phyloP scores from a whole-genome alignment of 176 grass and related monocot species.

The Raddia guianensis region DNA sequence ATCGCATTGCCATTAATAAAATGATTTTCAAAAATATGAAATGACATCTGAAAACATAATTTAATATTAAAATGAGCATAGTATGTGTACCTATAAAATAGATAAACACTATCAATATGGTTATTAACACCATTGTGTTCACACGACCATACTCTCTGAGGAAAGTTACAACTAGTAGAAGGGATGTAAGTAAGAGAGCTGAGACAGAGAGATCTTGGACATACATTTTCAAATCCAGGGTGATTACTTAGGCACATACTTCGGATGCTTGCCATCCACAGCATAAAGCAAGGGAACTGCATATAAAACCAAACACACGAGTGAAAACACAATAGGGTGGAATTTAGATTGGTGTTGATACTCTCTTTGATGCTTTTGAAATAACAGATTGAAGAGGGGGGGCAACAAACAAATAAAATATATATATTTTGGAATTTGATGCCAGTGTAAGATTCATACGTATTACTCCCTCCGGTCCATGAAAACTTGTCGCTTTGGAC shows the following conservation, averaged over 20 bases:
- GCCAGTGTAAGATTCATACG: constrained; percentile 1
- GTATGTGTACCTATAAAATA: constrained; percentile 12
- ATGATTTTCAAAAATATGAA: neutral
- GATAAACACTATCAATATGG: constrained; percentile 12
- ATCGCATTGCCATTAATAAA: constrained; percentile 11
- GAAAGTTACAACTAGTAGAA: constrained; percentile 30
- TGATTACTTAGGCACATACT: constrained; percentile 80
- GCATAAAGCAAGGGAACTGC: constrained; percentile 82
- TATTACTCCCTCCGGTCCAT: too few relatives aligned
- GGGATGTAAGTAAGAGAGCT: constrained; percentile 8
- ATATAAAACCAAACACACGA: constrained; percentile 32
- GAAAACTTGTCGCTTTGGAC: too few relatives aligned
- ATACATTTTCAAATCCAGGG: constrained; percentile 84
- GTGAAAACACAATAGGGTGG: neutral
- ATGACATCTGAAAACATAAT: constrained; percentile 2
- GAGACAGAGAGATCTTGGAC: constrained; percentile 45
- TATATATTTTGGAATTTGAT: neutral
- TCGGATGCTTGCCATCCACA: constrained; percentile 82
- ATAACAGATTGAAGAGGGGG: neutral
- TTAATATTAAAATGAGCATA: neutral
- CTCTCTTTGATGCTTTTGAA: constrained; percentile 5
- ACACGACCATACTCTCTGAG: constrained; percentile 15
- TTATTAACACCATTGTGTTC: constrained; percentile 16
- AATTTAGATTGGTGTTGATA: constrained; percentile 6
- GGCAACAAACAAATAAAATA: constrained; percentile 1